These are phyloP conservation scores for Pyracantha coccinea DNA, from an alignment of 331 rosid genomes.

Conservation along the genomic window DNA sequence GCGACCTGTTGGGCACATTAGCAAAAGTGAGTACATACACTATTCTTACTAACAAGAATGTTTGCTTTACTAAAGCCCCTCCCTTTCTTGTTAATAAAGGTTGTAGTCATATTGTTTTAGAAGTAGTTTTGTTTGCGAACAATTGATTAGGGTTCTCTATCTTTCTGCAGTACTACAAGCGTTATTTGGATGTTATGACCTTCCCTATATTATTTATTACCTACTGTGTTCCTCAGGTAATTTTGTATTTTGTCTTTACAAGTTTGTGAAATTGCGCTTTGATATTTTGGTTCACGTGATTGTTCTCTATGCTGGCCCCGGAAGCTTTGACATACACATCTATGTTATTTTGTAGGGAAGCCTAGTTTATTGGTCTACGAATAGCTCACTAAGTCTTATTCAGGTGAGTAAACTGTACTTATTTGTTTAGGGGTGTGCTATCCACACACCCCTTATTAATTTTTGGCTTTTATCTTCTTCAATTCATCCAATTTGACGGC, in stretches of 20 bases:
- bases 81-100: neutral
- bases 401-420: constrained; percentile 48
- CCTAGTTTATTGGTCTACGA: constrained; percentile 81
- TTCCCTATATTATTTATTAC: constrained; percentile 37
- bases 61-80: neutral
- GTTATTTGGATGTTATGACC: constrained; percentile 55
- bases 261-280: constrained; percentile 10
- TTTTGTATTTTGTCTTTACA: neutral
- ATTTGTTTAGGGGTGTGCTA: no score
- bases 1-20: constrained; percentile 28
- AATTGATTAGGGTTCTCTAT: constrained; percentile 16
- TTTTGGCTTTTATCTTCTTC: no score
- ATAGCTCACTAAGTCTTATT: constrained; percentile 49
- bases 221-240: constrained; percentile 84
- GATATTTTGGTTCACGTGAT: constrained; percentile 5
- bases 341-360: constrained; percentile 65
- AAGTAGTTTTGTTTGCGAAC: neutral
- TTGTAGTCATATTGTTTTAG: neutral
- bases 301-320: neutral
- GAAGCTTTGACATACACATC: neutral
- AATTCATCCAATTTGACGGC: no score
- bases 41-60: neutral
- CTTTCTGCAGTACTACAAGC: constrained; percentile 63
- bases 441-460: no score
- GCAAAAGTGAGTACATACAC: constrained; percentile 47